Percentiles rank a stretch among this genome's conserved stretches.
phyloP scores from a whole-genome alignment of 2,329 filamentous ascomycete genomes.

The Fonsecaea monophora region DNA sequence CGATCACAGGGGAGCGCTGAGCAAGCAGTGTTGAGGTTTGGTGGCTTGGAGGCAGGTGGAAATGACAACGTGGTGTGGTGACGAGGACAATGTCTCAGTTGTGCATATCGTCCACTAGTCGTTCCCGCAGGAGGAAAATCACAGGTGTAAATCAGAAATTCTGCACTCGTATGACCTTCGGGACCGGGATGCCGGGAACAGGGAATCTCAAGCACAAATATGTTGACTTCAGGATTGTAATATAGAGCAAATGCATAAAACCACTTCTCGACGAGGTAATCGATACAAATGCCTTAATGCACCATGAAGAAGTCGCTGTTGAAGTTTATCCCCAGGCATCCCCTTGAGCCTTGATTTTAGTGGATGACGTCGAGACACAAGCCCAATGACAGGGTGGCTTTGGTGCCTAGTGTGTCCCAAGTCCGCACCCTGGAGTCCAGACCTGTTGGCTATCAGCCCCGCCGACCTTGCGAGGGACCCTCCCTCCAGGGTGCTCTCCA shows the following conservation, averaged over 20 bases:
- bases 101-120: slow-evolving; percentile 9
- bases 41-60: background rate
- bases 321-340: background rate
- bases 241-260: background rate
- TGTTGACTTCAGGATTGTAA: background rate
- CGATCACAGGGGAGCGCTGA: slow-evolving; percentile 23
- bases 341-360: slow-evolving; percentile 13
- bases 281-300: background rate
- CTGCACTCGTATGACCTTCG: background rate
- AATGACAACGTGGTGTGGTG: slow-evolving; percentile 13
- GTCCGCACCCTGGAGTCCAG: background rate
- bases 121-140: background rate
- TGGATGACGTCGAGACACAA: slow-evolving; percentile 13
- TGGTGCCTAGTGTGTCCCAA: background rate
- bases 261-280: background rate
- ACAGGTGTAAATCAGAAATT: slow-evolving; percentile 3
- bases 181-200: slow-evolving; percentile 2
- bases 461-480: background rate
- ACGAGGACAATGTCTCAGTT: slow-evolving; percentile 34
- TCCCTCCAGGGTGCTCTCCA: slow-evolving; percentile 12
- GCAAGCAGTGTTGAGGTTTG: slow-evolving; percentile 4
- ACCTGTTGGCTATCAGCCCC: background rate
- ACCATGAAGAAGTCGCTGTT: background rate
- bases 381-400: slow-evolving; percentile 19
- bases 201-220: background rate